Percentiles rank a stretch among this genome's conserved stretches.
Evolutionary conservation across 495 filamentous ascomycete genomes (phyloP).

Genomic region (Venustampulla echinocandica): DNA sequence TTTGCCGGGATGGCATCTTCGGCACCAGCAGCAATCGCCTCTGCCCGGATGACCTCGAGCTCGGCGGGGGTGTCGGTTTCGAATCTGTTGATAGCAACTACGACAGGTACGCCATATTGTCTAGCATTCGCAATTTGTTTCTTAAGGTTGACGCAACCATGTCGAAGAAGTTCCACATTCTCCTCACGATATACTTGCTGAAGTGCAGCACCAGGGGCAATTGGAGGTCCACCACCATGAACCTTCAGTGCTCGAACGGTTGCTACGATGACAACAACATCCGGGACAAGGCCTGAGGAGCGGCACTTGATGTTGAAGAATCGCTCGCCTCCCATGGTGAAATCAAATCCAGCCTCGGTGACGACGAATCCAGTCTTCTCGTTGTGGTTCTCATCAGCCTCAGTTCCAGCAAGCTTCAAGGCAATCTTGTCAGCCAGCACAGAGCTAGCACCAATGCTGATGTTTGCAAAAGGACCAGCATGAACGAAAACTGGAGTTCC

Average conservation of each 20-base stretch:
- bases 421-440: slow-evolving; percentile 92
- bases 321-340: slow-evolving; percentile 98
- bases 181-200: slow-evolving; percentile 83
- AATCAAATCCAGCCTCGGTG: slow-evolving; percentile 97
- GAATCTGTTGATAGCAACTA: slow-evolving; percentile 96
- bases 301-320: slow-evolving; percentile 99
- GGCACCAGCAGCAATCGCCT: slow-evolving; percentile 85
- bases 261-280: slow-evolving; percentile 89
- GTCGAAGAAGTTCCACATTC: slow-evolving; percentile 81
- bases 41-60: slow-evolving; percentile 77
- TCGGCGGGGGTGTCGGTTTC: slow-evolving; percentile 90
- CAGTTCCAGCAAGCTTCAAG: slow-evolving; percentile 89
- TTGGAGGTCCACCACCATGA: slow-evolving; percentile 89
- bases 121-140: slow-evolving; percentile 90
- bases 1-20: slow-evolving; percentile 90
- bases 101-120: slow-evolving; percentile 85
- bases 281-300: slow-evolving; percentile 82
- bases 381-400: slow-evolving; percentile 81
- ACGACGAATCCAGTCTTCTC: slow-evolving; percentile 90
- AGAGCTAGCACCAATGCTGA: slow-evolving; percentile 91
- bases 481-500: slow-evolving; percentile 97
- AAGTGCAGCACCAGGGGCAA: slow-evolving; percentile 74
- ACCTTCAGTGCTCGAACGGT: slow-evolving; percentile 95
- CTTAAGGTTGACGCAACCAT: slow-evolving; percentile 84
- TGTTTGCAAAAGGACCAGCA: slow-evolving; percentile 95